Evolutionary conservation across 768 basidiomycete species (phyloP), one percentile per base, ranked within the genome.

Genomic region (Tulasnella sp.): DNA sequence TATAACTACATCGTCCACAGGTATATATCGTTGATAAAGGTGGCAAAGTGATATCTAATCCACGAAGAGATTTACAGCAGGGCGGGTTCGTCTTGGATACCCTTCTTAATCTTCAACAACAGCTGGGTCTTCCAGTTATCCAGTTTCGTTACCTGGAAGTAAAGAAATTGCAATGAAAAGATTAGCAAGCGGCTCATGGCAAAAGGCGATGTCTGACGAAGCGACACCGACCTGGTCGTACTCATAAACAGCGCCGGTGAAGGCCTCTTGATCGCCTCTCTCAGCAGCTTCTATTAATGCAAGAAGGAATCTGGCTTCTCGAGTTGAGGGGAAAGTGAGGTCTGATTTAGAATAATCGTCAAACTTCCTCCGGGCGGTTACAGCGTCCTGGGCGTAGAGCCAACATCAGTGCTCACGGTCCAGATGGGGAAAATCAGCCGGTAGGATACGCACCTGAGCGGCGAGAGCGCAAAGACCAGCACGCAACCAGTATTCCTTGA

Each of bases 121-220:
- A 99, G 91, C 37, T 83, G 86, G 67, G 96, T 99, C 88, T 98
- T 99, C 96, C 95, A 97, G 83, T 92, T 92, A 82, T 99, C 97
- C 81, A 99, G 84, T 84, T 93, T 95, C 49, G 90, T 92, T 78
- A 78, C 72, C 74, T 76, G 25, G 25, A 67, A 67, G 34, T 11
- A 67, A n/a, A n/a, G 64, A 11, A 37, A n/a, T 68, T 68, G 31
- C 19, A n/a, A 68, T 4, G 36, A 3, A 38, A 37, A 70, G 34
- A 38, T 42, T 36, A 69, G 68, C 17, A 7, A 9, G 15, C 19
- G 15, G 19, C 19, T 17, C 15, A 14, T 45, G 19, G 19, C 19
- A 45, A 17, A 19, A 19, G 42, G 15, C 42, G 6, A 45, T 45
- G 68, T 9, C 34, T 69, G n/a, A 14, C 31, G 1, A 42, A 58